Conservation (phyloP, 805 yeast genomes). For the Cyberlindnera euphorbiiphila region DNA sequence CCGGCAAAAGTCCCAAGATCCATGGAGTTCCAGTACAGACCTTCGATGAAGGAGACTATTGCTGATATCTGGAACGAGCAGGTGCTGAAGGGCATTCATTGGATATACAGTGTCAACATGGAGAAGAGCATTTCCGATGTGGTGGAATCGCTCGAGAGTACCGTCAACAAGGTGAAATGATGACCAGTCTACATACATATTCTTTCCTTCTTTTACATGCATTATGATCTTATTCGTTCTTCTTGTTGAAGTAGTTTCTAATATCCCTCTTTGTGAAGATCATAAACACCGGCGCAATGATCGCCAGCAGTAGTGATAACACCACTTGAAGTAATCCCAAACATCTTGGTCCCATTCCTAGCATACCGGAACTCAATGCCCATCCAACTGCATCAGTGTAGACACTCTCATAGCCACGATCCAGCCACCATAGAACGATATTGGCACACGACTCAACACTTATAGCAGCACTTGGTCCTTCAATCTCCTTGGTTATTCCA, state of each 20-base stretch:
- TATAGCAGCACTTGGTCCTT: slow-evolving; percentile 78
- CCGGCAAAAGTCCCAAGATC: slow-evolving; percentile 40
- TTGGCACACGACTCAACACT: slow-evolving; percentile 63
- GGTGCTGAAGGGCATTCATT: slow-evolving; percentile 57
- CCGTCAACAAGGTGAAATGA: slow-evolving; percentile 8
- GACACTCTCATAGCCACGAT: slow-evolving; percentile 64
- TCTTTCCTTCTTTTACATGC: not conserved
- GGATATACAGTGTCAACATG: slow-evolving; percentile 55
- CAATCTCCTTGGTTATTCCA: slow-evolving; percentile 71
- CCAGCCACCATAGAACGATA: slow-evolving; percentile 50
- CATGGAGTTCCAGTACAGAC: slow-evolving; percentile 40
- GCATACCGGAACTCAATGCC: slow-evolving; percentile 60
- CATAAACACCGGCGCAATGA: slow-evolving; percentile 58
- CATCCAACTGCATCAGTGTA: slow-evolving; percentile 86
- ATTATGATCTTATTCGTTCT: slow-evolving; percentile 10
- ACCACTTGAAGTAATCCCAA: slow-evolving; percentile 50
- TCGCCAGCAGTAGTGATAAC: slow-evolving; percentile 43
- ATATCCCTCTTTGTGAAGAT: slow-evolving; percentile 49
- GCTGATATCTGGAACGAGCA: slow-evolving; percentile 82
- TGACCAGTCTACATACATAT: not conserved
- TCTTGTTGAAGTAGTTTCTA: slow-evolving; percentile 40
- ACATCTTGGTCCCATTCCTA: slow-evolving; percentile 68
- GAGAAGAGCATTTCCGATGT: slow-evolving; percentile 29
- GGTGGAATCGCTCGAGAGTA: slow-evolving; percentile 9
- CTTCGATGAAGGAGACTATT: slow-evolving; percentile 54